Evolutionary conservation across 495 filamentous ascomycete species (phyloP), one percentile per base, ranked within the genome.

Genomic region (Podospora pseudoanserina): DNA sequence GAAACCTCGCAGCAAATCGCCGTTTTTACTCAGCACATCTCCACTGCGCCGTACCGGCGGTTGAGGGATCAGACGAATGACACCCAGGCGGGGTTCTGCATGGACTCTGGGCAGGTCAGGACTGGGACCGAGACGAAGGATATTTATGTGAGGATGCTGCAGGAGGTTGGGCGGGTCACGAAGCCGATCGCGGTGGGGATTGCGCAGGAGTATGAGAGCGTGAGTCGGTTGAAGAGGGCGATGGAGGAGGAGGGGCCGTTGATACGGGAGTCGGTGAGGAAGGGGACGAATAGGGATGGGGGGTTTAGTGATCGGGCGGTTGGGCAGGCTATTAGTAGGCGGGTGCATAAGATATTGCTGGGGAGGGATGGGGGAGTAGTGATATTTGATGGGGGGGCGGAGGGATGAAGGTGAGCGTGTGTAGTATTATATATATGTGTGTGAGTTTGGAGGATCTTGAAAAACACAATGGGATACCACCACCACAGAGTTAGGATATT

Each of bases 21-120:
- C 54, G 85, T 86, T 53, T 94, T 95, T 75, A 95, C 92, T 1
- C 88, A 93, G 72, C 89, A 95, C 68, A 88, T 96, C 69, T 89
- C 88, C 53, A 91, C 88, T 0, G 87, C 91, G 32, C 91, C 91
- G 0, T 94, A 94, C 73, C 86, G 84, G 72, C 83, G 78, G 15
- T 72, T 70, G 55, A 79, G 75, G 27, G 79, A 80, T 58, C 77
- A 78, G 39, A 73, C 76, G 59, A 74, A 77, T 65, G 74, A 79
- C 65, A 70, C 79, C 39, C 73, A 79, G 7, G 87, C 89, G 6
- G 84, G 86, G 3, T 95, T 95, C 79, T 94, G 92, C 78, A 93
- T 94, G 88, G 92, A 93, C 54, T 78, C 80, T 0, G 92, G 92
- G 0, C 92, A 95, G 74, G 91, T 95, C 44, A 90, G 89, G 62